phyloP scores from a whole-genome alignment of 441 rosid genomes.

The Syzygium malaccense region DNA sequence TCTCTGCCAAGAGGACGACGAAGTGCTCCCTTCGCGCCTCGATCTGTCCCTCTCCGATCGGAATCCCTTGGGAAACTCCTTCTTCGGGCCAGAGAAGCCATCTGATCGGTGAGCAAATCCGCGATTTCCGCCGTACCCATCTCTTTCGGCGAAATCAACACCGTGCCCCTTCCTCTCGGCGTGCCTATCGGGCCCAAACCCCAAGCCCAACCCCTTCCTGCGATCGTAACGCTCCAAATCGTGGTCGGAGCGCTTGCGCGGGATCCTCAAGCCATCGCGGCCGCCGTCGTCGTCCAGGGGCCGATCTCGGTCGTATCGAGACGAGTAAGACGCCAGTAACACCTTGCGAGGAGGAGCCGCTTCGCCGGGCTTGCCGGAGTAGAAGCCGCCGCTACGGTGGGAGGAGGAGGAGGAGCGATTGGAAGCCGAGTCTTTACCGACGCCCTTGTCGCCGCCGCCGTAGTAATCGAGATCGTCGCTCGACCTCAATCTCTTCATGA shows the following conservation, averaged over 20 bases:
- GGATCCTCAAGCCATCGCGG: conserved; percentile 36
- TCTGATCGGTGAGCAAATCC: conserved; percentile 56
- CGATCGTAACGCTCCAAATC: conserved; percentile 63
- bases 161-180: conserved; percentile 14
- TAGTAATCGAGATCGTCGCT: conserved; percentile 73
- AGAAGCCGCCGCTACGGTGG: conserved; percentile 43
- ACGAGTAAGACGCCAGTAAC: conserved; percentile 36
- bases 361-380: conserved; percentile 45
- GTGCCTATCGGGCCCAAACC: conserved; percentile 26
- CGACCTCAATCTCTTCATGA: conserved; percentile 87
- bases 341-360: conserved; percentile 29
- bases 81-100: conserved; percentile 61
- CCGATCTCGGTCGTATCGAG: conserved; percentile 66
- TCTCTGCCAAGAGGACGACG: conserved; percentile 70
- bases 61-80: conserved; percentile 84
- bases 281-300: conserved; percentile 30
- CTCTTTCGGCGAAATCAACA: conserved; percentile 12
- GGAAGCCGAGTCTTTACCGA: conserved; percentile 34
- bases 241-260: conserved; percentile 55
- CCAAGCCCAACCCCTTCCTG: conserved; percentile 27
- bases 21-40: conserved; percentile 63
- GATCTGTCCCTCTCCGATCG: conserved; percentile 90
- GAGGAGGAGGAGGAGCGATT: conserved; percentile 41
- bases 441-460: conserved; percentile 42
- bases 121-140: conserved; percentile 25